Percentiles rank a stretch among this genome's conserved stretches.
phyloP scores from a whole-genome alignment of 2,329 filamentous ascomycete genomes.

The Cryphonectria radicalis region DNA sequence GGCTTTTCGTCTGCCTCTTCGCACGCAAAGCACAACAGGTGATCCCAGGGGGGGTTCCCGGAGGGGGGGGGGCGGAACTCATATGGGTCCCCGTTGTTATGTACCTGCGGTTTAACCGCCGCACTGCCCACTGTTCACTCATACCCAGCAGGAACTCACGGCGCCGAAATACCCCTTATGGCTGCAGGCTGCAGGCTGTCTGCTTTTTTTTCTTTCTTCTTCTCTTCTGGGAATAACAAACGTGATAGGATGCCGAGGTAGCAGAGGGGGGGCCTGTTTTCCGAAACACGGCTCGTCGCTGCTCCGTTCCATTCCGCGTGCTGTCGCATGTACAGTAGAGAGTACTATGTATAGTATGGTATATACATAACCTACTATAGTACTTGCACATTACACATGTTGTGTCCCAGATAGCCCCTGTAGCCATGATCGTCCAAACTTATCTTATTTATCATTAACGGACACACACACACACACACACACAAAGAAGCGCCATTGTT shows the following conservation, averaged over 20 bases:
- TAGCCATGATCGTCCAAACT: not conserved
- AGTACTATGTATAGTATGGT: not conserved
- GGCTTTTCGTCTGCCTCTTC: not conserved
- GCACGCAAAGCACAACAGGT: not conserved
- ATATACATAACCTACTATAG: not conserved
- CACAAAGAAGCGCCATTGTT: not conserved
- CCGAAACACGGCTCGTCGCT: not conserved
- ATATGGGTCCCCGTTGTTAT: not conserved
- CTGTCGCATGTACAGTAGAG: not conserved
- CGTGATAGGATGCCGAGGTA: not conserved
- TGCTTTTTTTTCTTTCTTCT: not conserved
- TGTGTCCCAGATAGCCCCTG: not conserved
- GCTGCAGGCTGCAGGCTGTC: conserved; percentile 1
- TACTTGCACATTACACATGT: not conserved
- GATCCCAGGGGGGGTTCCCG: too few species aligned
- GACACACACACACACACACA: not conserved
- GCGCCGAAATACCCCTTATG: not conserved
- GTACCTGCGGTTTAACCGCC: not conserved
- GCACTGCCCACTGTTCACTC: not conserved
- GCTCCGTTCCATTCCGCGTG: not conserved
- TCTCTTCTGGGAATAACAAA: not conserved
- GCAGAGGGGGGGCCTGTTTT: not conserved
- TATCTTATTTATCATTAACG: not conserved
- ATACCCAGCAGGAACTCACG: not conserved
- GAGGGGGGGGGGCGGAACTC: not conserved